Base-by-base conservation (phyloP, 2,329 filamentous ascomycete species). In the Penicillium sp. region DNA sequence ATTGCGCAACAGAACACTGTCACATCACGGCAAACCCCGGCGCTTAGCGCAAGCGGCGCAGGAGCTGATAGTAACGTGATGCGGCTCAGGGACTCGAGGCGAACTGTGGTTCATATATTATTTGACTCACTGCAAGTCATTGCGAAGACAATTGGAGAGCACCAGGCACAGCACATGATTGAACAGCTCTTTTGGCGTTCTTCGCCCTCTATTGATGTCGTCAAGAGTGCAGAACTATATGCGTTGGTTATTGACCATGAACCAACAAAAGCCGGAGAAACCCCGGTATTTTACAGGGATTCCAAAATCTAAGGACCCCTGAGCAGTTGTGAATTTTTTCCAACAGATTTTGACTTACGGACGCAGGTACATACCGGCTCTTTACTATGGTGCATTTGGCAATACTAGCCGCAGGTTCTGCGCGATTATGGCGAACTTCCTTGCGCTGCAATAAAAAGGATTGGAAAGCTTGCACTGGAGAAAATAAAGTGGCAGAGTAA, bases 371-470 rank as follows among this genome's bases (percentile, higher is more conserved):
- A 57, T 46, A 53, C 24, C 45, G 49, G 44, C 46, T 57, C 48
- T 48, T 31, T 43, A 46, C 40, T 40, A 58, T 61, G 58, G 64
- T 63, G 64, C 63, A 64, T 65, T 68, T 68, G 66, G 64, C 68
- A 64, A 69, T 65, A 36, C 14, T 36, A 62, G 52, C 52, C 58
- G 56, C 49, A 54, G 56, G 53, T 38, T 43, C 24, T 32, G 52
- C 47, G 46, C 44, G 38, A 50, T 31, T 44, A 40, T 40, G 43
- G 31, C 43, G 36, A 14, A 7, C 14, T 38, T 42, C 16, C 18
- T 38, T 57, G 52, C 53, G 57, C 32, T 36, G 50, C 55, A 54
- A 59, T 53, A 51, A 56, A 50, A 45, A 45, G 34, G 38, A 44
- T 31, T 21, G 31, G 29, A 47, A 21, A 39, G 9, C 13, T 24